A percentile compares a stretch with the other conserved stretches of the same genome.
Conservation (phyloP, 345 rosid species). For the Microcos paniculata region DNA sequence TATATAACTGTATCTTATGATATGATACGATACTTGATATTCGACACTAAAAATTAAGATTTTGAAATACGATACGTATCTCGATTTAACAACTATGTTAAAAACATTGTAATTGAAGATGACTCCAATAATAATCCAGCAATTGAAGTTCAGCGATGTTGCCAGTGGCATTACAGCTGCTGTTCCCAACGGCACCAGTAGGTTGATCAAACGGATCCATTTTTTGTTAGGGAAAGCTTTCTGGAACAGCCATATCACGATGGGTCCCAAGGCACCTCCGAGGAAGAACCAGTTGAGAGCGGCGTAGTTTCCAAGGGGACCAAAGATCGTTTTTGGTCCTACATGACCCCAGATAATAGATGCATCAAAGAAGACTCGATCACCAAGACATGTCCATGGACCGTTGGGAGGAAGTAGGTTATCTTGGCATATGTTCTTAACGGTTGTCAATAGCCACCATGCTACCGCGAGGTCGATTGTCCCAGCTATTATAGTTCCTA, state of each 20-base stretch:
- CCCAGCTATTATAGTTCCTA: conserved; percentile 54
- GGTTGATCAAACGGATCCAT: conserved; percentile 53
- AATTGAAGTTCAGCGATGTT: conserved; percentile 49
- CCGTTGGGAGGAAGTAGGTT: conserved; percentile 53
- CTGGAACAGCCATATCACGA: conserved; percentile 44
- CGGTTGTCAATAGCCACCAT: conserved; percentile 45
- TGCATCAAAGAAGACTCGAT: conserved; percentile 59
- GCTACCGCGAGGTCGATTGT: conserved; percentile 51
- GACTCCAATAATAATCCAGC: conserved; percentile 44
- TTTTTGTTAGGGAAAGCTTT: conserved; percentile 41
- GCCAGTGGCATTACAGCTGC: conserved; percentile 64
- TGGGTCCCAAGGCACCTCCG: conserved; percentile 48
- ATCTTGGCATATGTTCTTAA: conserved; percentile 52
- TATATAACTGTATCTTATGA: no score
- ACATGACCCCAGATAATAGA: conserved; percentile 62
- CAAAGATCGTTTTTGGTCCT: conserved; percentile 56
- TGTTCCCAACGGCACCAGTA: conserved; percentile 51
- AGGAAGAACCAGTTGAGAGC: conserved; percentile 64
- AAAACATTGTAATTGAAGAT: conserved; percentile 50
- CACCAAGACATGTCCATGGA: conserved; percentile 63
- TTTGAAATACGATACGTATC: no score
- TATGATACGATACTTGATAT: no score
- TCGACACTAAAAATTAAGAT: no score
- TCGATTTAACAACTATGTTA: no score
- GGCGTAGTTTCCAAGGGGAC: conserved; percentile 42